Base-by-base conservation (phyloP, 805 yeast genomes). In the Metschnikowia henanensis region DNA sequence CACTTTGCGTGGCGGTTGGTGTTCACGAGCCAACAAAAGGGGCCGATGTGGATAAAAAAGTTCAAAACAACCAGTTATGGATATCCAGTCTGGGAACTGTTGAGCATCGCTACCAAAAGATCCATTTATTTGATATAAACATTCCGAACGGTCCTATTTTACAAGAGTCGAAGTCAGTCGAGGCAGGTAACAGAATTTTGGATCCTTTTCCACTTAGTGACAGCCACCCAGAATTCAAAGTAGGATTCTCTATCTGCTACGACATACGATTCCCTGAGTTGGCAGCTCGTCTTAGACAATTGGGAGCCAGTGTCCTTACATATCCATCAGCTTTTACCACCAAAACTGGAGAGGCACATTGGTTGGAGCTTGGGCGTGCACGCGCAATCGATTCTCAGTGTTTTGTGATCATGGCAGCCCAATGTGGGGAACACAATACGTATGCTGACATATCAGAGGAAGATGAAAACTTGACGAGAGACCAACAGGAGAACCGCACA, bases 251-350 rank as follows among this genome's bases (percentile, higher is more conserved):
- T 1, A 85, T 87, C 26, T 92, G 96, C 63, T 90, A 87, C 63
- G 98, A 88, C 64, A 80, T 89, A 26, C 70, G 97, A 50, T 88
- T 89, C 59, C 95, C 96, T 0, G 96, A 90, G 59, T 65, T 87
- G 37, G 82, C 94, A 1, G 55, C 84, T 28, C 64, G 82, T 31
- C 46, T 52, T 18, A 68, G 96, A 39, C 59, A 77, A 8, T 54
- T 66, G 40, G 96, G 96, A 3, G 95, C 96, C 1, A 76, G 87
- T 45, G 68, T 92, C 18, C 54, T 92, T 30, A 77, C 92, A 2
- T 92, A 72, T 55, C 98, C 99, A 0, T 84, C 95, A 20, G 98
- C 98, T 0, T 94, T 95, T 73, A 94, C 97, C 0, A 78, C 86
- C 59, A 81, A 83, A 50, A 92, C 98, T 0, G 99, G 99, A 1